A percentile compares a stretch with the other conserved stretches of the same genome.
Evolutionary conservation across 345 rosid species (phyloP).

Genomic region (Turnera subulata): DNA sequence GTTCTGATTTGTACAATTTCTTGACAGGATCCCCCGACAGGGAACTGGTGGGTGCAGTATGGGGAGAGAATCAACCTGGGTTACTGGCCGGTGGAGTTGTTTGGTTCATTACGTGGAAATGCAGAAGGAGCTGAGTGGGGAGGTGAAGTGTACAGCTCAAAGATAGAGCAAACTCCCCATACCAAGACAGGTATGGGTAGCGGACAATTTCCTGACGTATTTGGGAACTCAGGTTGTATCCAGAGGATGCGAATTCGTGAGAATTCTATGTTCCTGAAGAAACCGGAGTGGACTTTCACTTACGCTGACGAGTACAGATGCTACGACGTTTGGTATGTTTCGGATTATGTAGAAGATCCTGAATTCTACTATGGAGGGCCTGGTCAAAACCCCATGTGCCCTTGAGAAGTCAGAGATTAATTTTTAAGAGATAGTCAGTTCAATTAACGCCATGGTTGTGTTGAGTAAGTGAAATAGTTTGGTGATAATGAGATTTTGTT

Average conservation of each 20-base stretch:
- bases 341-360: conserved; percentile 48
- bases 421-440: no score
- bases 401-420: conserved; percentile 21
- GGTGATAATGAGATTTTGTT: no score
- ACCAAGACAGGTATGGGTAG: conserved; percentile 56
- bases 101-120: conserved; percentile 21
- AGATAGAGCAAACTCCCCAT: conserved; percentile 39
- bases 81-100: conserved; percentile 46
- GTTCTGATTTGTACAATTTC: neutral
- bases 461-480: no score
- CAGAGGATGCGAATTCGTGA: conserved; percentile 41
- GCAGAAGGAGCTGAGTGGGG: conserved; percentile 53
- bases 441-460: no score
- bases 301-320: conserved; percentile 43
- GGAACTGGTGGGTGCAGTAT: conserved; percentile 54
- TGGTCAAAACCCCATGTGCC: conserved; percentile 36
- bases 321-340: conserved; percentile 26
- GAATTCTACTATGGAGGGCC: conserved; percentile 58
- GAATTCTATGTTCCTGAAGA: conserved; percentile 35
- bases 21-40: conserved; percentile 37
- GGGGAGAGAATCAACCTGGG: conserved; percentile 46
- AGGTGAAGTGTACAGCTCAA: conserved; percentile 55
- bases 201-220: conserved; percentile 34
- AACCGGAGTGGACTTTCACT: conserved; percentile 35
- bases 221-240: conserved; percentile 34